Conservation (phyloP, 2,329 filamentous ascomycete genomes). For the Colletotrichum brevisporum region DNA sequence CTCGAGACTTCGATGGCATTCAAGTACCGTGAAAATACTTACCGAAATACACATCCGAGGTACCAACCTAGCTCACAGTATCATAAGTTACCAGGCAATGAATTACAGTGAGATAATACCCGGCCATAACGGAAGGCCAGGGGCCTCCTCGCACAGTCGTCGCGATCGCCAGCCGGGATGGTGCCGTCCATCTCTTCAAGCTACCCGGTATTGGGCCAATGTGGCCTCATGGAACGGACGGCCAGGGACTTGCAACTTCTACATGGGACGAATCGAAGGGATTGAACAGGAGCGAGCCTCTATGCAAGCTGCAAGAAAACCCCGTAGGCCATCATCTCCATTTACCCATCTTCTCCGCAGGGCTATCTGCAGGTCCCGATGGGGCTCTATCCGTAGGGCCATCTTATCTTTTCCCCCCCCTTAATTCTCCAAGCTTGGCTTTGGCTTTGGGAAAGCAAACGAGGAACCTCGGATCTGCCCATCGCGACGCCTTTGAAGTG, state of each 20-base stretch:
- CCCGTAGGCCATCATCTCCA: slow-evolving; percentile 13
- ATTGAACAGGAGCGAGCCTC: slow-evolving; percentile 20
- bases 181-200: slow-evolving; percentile 30
- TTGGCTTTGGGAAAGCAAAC: neutral
- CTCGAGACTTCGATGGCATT: no score
- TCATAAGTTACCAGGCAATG: neutral
- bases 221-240: slow-evolving; percentile 31
- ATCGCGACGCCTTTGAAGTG: no score
- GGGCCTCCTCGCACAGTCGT: slow-evolving; percentile 31
- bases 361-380: slow-evolving; percentile 9
- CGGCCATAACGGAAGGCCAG: neutral
- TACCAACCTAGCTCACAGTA: no score
- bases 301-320: slow-evolving; percentile 29
- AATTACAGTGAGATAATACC: no score
- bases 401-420: neutral
- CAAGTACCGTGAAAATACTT: no score
- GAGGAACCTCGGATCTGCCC: no score
- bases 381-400: neutral
- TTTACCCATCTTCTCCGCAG: slow-evolving; percentile 12
- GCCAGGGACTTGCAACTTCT: slow-evolving; percentile 6
- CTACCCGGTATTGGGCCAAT: slow-evolving; percentile 17
- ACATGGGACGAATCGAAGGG: slow-evolving; percentile 28
- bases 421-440: neutral
- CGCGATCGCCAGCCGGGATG: slow-evolving; percentile 35
- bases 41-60: no score